These are phyloP conservation scores for Zychaea mexicana DNA, from an alignment of 371 early-diverging fungal genomes.

Conservation along the genomic window DNA sequence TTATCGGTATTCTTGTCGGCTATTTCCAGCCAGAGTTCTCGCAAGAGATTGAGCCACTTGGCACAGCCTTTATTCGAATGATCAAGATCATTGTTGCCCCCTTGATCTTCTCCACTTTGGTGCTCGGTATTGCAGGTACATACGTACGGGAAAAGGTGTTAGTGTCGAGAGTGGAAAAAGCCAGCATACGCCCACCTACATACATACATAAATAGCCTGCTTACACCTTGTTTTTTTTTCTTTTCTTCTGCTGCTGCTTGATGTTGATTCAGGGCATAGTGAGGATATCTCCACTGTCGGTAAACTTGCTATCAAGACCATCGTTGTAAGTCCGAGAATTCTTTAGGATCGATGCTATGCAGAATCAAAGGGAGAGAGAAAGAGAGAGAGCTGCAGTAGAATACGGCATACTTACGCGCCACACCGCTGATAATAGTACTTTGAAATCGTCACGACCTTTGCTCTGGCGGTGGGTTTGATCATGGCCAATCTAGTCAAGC, in stretches of 20 bases:
- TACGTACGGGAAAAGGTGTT: too few relatives aligned
- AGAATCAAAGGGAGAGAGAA: neutral
- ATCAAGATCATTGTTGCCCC: conserved; percentile 72
- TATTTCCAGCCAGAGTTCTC: conserved; percentile 53
- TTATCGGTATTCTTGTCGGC: conserved; percentile 68
- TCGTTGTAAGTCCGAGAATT: conserved; percentile 42
- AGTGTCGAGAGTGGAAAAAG: neutral
- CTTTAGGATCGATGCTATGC: neutral
- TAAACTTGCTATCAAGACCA: conserved; percentile 67
- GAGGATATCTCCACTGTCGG: conserved; percentile 68
- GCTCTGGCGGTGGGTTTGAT: conserved; percentile 74
- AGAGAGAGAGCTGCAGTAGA: neutral
- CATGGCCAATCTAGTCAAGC: conserved; percentile 67
- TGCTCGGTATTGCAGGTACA: conserved; percentile 71
- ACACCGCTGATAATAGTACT: conserved; percentile 40
- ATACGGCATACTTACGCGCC: neutral
- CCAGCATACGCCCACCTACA: neutral
- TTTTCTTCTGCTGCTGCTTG: neutral
- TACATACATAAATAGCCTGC: neutral
- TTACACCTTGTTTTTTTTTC: neutral
- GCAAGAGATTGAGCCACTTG: conserved; percentile 50
- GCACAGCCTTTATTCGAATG: conserved; percentile 68
- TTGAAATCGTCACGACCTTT: conserved; percentile 69
- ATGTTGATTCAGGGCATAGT: conserved; percentile 79
- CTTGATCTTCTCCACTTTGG: conserved; percentile 71